Evolutionary conservation across 2,329 filamentous ascomycete species (phyloP).

Genomic region (Monosporascus sp.): DNA sequence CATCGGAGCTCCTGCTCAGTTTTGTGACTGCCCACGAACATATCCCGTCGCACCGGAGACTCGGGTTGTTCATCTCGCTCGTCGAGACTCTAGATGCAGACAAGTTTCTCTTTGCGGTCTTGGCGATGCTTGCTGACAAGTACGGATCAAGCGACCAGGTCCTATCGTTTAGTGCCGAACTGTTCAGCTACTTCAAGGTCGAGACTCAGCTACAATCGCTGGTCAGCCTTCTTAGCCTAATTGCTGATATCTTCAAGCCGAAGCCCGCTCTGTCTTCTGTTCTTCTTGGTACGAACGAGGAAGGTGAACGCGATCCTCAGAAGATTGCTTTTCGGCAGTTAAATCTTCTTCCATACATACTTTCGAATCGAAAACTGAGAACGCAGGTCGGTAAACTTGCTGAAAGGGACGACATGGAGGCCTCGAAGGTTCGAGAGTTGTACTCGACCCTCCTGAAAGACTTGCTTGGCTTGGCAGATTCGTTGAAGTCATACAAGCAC

Average conservation of each 20-base stretch:
- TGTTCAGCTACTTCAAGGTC: constrained; percentile 68
- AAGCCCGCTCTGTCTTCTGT: constrained; percentile 69
- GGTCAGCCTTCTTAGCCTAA: constrained; percentile 68
- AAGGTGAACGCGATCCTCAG: constrained; percentile 40
- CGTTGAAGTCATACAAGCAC: constrained; percentile 49
- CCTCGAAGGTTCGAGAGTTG: constrained; percentile 60
- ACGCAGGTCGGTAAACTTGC: constrained; percentile 50
- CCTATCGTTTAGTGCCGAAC: constrained; percentile 66
- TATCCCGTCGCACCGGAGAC: constrained; percentile 79
- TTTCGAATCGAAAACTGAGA: constrained; percentile 53
- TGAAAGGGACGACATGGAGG: constrained; percentile 59
- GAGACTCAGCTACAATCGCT: constrained; percentile 74
- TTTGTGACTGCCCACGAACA: constrained; percentile 97
- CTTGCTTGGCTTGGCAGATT: constrained; percentile 60
- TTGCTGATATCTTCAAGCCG: constrained; percentile 68
- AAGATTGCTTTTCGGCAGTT: constrained; percentile 50
- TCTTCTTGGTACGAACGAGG: constrained; percentile 56
- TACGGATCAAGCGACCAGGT: constrained; percentile 74
- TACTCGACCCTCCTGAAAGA: constrained; percentile 65
- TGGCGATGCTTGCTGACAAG: constrained; percentile 86
- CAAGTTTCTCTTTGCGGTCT: constrained; percentile 81
- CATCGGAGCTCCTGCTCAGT: constrained; percentile 85
- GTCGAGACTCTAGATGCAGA: constrained; percentile 78
- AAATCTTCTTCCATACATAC: constrained; percentile 50
- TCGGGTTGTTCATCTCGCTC: constrained; percentile 77